These are phyloP conservation scores for Vinca minor DNA, from an alignment of 257 asterid species.

Conservation along the genomic window DNA sequence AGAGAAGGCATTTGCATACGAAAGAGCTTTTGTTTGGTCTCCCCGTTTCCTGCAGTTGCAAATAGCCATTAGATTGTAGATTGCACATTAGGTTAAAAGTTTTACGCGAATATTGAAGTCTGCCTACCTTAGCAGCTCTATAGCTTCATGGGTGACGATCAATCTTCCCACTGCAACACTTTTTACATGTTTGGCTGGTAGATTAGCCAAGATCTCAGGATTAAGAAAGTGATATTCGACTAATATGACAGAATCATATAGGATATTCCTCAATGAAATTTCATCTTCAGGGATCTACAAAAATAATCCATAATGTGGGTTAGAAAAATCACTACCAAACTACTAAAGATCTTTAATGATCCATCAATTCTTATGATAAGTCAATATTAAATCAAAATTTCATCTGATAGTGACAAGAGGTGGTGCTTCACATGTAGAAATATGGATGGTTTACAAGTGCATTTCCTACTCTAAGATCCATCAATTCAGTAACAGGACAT, in stretches of 20 bases:
- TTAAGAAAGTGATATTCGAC: conserved; percentile 60
- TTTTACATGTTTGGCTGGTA: conserved; percentile 40
- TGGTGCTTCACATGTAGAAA: background rate
- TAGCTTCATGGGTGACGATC: conserved; percentile 45
- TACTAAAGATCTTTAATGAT: background rate
- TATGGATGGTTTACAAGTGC: background rate
- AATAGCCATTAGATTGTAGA: conserved; percentile 10
- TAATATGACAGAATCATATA: conserved; percentile 43
- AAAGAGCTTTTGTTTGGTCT: conserved; percentile 36
- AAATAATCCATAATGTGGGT: conserved; percentile 1
- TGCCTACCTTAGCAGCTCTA: conserved; percentile 43
- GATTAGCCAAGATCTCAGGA: conserved; percentile 38
- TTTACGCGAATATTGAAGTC: background rate
- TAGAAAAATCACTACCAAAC: background rate
- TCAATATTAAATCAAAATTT: background rate
- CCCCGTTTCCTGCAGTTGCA: conserved; percentile 40
- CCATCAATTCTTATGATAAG: background rate
- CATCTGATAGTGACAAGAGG: background rate
- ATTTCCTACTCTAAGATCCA: background rate
- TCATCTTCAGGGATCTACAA: conserved; percentile 44
- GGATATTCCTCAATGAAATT: conserved; percentile 36
- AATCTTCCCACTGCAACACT: conserved; percentile 40
- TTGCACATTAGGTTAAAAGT: background rate
- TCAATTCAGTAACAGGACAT: background rate
- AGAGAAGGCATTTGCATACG: conserved; percentile 47